Base-by-base conservation (phyloP, 441 rosid species). In the Gossypium lobatum region DNA sequence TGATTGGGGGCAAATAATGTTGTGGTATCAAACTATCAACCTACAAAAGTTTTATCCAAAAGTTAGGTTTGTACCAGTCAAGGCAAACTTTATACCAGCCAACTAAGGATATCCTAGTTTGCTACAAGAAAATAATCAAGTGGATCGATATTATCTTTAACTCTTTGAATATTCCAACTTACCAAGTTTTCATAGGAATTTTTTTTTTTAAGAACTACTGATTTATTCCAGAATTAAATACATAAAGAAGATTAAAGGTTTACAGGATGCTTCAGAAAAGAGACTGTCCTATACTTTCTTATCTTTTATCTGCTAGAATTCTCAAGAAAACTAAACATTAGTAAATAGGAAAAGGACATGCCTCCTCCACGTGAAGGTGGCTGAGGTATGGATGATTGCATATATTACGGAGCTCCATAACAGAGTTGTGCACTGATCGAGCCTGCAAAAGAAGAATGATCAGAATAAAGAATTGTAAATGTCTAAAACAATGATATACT, bases 371-470 rank as follows among this genome's bases (percentile, higher is more conserved):
- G 71, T 94, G 98, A 83, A 94, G 96, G 82, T 94, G 98, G 86
- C 98, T 94, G 78, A 94, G 84, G 83, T 94, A 94, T 20, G 98
- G 98, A 81, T 94, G 98, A 82, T 94, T 94, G 88, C 98, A 94
- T 77, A 94, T 94, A 82, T 94, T 94, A 26, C 98, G 92, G 25
- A 92, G 96, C 89, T 94, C 98, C 97, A 94, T 94, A 60, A 94
- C 98, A 28, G 98, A 86, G 80, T 94, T 94, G 84, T 94, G 98
- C 82, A 94, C 98, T 0, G 97, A 82, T 61, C 98, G 89, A 58
- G 85, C 81, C 98, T 94, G 87, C 77, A 80, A 76, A 78, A 72
- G 26, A 63, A 28, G 21, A 34, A 64, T 61, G 71, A 48, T 18
- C 54, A 39, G 77, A 70, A 55, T 18, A 20, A 68, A 63, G 28